Conservation (phyloP, 148 eudicot species). For the Pouteria glomerata region DNA sequence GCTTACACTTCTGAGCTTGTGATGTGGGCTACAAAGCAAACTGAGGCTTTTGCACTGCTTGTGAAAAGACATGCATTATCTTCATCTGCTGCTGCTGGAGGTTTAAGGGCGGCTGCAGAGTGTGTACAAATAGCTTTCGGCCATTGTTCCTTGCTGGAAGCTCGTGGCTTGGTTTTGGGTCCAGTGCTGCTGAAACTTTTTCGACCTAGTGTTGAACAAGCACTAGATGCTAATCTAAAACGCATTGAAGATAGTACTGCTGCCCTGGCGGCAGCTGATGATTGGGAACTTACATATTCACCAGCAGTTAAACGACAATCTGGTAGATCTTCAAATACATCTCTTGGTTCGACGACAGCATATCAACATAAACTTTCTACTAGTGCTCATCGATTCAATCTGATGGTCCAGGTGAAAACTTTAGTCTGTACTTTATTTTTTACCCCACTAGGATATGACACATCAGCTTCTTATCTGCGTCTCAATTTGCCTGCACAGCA, state of each 20-base stretch:
- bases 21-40: constrained; percentile 93
- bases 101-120: constrained; percentile 95
- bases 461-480: background rate
- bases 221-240: constrained; percentile 83
- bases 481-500: background rate
- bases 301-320: too few relatives aligned
- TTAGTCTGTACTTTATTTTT: constrained; percentile 1
- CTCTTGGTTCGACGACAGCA: too few relatives aligned
- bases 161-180: constrained; percentile 84
- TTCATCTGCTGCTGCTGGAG: constrained; percentile 98
- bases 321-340: too few relatives aligned
- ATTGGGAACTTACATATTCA: constrained; percentile 73
- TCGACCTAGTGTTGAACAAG: constrained; percentile 93
- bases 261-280: constrained; percentile 95
- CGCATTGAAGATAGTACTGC: constrained; percentile 93
- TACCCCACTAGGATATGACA: background rate
- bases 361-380: constrained; percentile 87
- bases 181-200: constrained; percentile 82
- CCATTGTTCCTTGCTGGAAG: constrained; percentile 85
- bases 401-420: constrained; percentile 81
- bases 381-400: constrained; percentile 91
- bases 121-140: constrained; percentile 98
- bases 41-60: constrained; percentile 76
- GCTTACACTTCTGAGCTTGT: constrained; percentile 94
- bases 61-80: constrained; percentile 96